A percentile compares a stretch with the other conserved stretches of the same genome.
Conservation (phyloP, 805 yeast genomes). For the Naumovozyma baii region DNA sequence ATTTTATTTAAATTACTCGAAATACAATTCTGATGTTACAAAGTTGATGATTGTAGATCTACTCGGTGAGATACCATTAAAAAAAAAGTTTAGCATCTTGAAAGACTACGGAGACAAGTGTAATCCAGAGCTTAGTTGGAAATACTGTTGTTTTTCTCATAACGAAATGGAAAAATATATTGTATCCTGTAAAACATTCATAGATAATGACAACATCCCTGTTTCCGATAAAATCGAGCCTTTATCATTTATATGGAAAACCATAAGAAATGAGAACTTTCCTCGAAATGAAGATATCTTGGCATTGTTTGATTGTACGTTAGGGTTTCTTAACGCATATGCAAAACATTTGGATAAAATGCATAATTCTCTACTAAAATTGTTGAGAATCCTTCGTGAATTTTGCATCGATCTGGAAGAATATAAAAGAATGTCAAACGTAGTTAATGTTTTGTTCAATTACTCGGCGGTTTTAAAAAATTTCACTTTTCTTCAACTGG, state of each 20-base stretch:
- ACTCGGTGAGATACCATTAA: constrained; percentile 2
- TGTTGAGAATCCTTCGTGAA: constrained; percentile 10
- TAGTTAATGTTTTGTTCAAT: constrained; percentile 24
- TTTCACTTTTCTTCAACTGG: constrained; percentile 6
- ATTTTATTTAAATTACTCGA: constrained; percentile 15
- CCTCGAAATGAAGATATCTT: constrained; percentile 2
- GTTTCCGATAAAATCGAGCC: neutral
- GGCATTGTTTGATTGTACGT: constrained; percentile 14
- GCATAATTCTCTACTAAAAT: neutral
- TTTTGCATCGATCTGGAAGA: constrained; percentile 13
- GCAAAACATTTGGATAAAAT: constrained; percentile 1
- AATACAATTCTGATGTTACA: constrained; percentile 7
- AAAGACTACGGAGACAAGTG: neutral
- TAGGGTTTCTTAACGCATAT: constrained; percentile 15
- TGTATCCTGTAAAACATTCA: neutral
- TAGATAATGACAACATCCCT: neutral
- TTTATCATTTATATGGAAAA: constrained; percentile 7
- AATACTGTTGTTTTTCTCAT: constrained; percentile 1
- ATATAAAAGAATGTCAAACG: constrained; percentile 19
- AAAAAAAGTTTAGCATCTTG: neutral
- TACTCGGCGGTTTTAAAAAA: constrained; percentile 13
- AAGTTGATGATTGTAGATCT: constrained; percentile 17
- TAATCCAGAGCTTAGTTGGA: neutral
- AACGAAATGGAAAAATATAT: neutral
- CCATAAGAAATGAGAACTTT: constrained; percentile 5